A percentile compares a stretch with the other conserved stretches of the same genome.
phyloP scores from a whole-genome alignment of 1,284 basidiomycete genomes.

The Boletus semigastroideus region DNA sequence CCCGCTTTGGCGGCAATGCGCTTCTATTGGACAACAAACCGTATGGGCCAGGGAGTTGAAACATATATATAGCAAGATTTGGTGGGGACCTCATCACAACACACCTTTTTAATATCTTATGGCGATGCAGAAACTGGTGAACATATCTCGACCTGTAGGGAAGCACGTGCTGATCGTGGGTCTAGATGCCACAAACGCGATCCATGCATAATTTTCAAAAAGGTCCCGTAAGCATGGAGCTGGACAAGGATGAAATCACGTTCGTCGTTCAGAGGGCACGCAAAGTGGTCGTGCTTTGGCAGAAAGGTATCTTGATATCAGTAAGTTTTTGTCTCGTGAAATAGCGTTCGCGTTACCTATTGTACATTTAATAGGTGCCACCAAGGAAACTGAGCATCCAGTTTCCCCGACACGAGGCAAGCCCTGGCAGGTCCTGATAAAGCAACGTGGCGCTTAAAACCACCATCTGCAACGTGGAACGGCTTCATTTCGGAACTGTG shows the following conservation, averaged over 20 bases:
- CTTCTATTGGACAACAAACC: constrained; percentile 3
- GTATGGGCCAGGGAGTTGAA: constrained; percentile 9
- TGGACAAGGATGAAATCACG: constrained; percentile 11
- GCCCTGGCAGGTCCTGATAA: constrained; percentile 7
- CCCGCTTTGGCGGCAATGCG: constrained; percentile 21
- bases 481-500: constrained; percentile 8
- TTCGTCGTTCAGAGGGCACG: constrained; percentile 28
- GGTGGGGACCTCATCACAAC: constrained; percentile 14
- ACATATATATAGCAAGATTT: constrained; percentile 15
- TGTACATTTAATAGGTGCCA: constrained; percentile 27
- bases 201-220: constrained; percentile 14
- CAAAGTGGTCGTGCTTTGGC: constrained; percentile 18
- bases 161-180: constrained; percentile 26
- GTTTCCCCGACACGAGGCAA: constrained; percentile 22
- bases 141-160: constrained; percentile 17
- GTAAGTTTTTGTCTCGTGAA: constrained; percentile 11
- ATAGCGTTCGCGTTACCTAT: constrained; percentile 8
- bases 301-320: constrained; percentile 24
- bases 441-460: constrained; percentile 6
- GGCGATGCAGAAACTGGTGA: constrained; percentile 24
- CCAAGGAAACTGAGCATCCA: constrained; percentile 11
- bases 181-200: constrained; percentile 16
- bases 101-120: constrained; percentile 26
- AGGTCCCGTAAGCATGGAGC: constrained; percentile 2
- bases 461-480: constrained; percentile 12